phyloP scores from a whole-genome alignment of 805 yeast species.

The Suhomyces faveliae region DNA sequence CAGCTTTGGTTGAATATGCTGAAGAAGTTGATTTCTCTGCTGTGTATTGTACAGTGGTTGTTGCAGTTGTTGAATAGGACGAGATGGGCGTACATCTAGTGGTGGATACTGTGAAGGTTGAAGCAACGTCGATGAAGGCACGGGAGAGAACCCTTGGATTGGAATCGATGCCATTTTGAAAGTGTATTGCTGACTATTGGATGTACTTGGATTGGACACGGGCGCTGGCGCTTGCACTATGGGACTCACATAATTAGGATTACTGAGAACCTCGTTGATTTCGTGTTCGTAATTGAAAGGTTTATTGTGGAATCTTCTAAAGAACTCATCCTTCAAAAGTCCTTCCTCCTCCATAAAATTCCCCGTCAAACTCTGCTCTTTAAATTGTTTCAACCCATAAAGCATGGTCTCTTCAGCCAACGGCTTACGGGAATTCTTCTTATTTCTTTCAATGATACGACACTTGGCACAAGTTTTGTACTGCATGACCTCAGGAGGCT shows the following conservation, averaged over 20 bases:
- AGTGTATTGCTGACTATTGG: slow-evolving; percentile 5
- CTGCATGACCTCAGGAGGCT: slow-evolving; percentile 54
- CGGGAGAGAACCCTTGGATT: slow-evolving; percentile 4
- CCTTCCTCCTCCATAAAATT: slow-evolving; percentile 34
- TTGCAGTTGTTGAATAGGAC: slow-evolving; percentile 5
- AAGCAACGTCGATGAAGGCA: background rate
- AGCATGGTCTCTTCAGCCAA: slow-evolving; percentile 47
- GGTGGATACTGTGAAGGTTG: background rate
- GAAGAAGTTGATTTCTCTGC: background rate
- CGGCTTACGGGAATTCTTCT: slow-evolving; percentile 45
- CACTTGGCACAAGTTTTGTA: slow-evolving; percentile 60
- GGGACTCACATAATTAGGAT: slow-evolving; percentile 12
- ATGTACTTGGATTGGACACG: slow-evolving; percentile 14
- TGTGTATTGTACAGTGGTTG: background rate
- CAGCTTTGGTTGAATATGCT: slow-evolving; percentile 8
- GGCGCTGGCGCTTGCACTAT: slow-evolving; percentile 9
- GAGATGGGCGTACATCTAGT: background rate
- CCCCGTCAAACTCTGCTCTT: slow-evolving; percentile 33
- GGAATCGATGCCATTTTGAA: slow-evolving; percentile 9
- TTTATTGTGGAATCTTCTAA: slow-evolving; percentile 15
- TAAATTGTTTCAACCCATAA: slow-evolving; percentile 45
- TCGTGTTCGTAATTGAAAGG: slow-evolving; percentile 15
- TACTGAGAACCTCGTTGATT: slow-evolving; percentile 11
- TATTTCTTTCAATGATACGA: slow-evolving; percentile 50
- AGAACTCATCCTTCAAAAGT: slow-evolving; percentile 21